Base-by-base conservation (phyloP, 495 filamentous ascomycete genomes). In the Penicillium malachiteum region DNA sequence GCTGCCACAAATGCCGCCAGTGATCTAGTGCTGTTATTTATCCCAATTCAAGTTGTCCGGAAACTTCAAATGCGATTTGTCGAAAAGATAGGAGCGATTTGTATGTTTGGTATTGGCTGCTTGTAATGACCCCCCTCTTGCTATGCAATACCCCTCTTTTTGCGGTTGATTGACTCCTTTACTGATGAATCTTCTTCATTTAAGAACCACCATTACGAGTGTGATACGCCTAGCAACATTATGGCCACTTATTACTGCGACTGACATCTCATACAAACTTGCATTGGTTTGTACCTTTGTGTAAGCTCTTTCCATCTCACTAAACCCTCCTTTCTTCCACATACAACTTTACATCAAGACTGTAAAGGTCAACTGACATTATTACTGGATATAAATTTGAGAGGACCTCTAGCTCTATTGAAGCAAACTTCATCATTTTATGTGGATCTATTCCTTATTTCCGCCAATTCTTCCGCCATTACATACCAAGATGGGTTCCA, bases 21-120 rank as follows among this genome's bases (percentile, higher is more conserved):
- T 13, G 40, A 43, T 21, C 10, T 43, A 11, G 40, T 21, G 11
- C 16, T 78, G 18, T 60, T 74, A 0, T 14, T 69, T 3, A 60
- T 74, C 3, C 71, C 75, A 0, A 50, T 75, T 1, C 65, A 66
- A 12, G 47, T 71, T 9, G 56, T 77, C 5, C 42, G 45, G 33
- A 11, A 42, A 3, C 52, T 71, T 7, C 50, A 48, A 3, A 39
- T 71, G 48, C 64, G 58, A 0, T 5, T 45, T 10, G 14, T 50
- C 7, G 55, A 63, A 44, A 67, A 69, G 47, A 0, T 69, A 0
- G 58, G 59, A 6, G 47, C 66, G 6, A n/a, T 54, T 8, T 26
- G 51, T 14, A 56, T 69, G 21, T 68, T 69, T 13, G 40, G 40
- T 42, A 42, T 42, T 8, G 40, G 40, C 2, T 18, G 40, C 13